Conservation (phyloP, 345 rosid species). For the Eucalyptus virginea region DNA sequence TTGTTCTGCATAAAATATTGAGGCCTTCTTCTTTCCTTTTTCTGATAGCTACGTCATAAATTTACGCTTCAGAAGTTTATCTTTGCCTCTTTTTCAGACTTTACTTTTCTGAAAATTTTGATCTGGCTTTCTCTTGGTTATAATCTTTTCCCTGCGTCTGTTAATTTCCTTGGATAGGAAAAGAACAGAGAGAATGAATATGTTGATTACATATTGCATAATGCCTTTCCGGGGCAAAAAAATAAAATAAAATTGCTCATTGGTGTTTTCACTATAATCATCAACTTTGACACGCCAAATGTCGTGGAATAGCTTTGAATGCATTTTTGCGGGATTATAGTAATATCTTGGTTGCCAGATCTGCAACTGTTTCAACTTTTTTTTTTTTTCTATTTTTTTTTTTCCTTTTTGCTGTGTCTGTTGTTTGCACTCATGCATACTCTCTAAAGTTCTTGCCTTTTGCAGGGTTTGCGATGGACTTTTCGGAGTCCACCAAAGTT, state of each 20-base stretch:
- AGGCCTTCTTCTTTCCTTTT: background rate
- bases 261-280: background rate
- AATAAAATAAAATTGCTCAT: background rate
- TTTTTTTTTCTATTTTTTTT: background rate
- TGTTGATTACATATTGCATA: background rate
- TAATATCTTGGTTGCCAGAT: background rate
- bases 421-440: background rate
- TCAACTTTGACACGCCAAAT: background rate
- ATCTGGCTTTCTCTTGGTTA: background rate
- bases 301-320: background rate
- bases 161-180: background rate
- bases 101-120: background rate
- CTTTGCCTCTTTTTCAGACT: background rate
- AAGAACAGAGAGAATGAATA: background rate
- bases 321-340: background rate
- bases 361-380: background rate
- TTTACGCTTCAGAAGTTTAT: background rate
- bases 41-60: background rate
- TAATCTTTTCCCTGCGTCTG: background rate
- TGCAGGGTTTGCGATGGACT: conserved; percentile 38
- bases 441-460: background rate
- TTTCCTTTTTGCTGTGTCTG: background rate
- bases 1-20: background rate
- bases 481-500: conserved; percentile 62
- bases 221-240: background rate